These are phyloP conservation scores for Aspergillus novoparasiticus DNA, from an alignment of 2,329 filamentous ascomycete species.

Conservation along the genomic window DNA sequence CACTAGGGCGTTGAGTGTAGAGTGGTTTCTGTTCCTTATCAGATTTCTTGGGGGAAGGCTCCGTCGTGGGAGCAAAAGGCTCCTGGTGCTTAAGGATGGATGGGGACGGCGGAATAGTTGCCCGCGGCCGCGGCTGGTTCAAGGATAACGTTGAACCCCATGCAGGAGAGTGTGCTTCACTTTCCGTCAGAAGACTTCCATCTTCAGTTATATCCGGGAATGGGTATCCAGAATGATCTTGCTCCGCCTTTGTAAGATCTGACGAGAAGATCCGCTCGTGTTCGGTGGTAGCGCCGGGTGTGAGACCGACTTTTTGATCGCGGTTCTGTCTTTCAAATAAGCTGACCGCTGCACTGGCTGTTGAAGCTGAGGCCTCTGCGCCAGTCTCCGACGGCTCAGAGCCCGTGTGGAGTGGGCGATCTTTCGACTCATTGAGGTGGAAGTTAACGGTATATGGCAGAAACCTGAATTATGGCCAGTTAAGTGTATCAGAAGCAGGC, in stretches of 20 bases:
- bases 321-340: conserved; percentile 37
- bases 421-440: conserved; percentile 55
- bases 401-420: conserved; percentile 47
- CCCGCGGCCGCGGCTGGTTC: conserved; percentile 77
- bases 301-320: conserved; percentile 30
- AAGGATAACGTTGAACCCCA: conserved; percentile 69
- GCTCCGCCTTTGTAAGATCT: conserved; percentile 26
- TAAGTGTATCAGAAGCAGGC: conserved; percentile 10
- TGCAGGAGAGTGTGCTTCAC: conserved; percentile 72
- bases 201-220: conserved; percentile 38
- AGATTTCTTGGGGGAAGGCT: conserved; percentile 23
- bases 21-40: conserved; percentile 14
- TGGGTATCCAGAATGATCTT: conserved; percentile 30
- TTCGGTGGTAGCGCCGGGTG: conserved; percentile 45
- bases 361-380: conserved; percentile 30
- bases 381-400: conserved; percentile 26
- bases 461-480: conserved; percentile 60
- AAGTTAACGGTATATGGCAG: conserved; percentile 93
- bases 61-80: conserved; percentile 28
- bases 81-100: conserved; percentile 72
- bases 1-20: conserved; percentile 10
- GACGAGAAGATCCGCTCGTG: conserved; percentile 45
- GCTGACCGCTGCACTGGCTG: conserved; percentile 32
- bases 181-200: conserved; percentile 62
- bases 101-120: conserved; percentile 72